A percentile compares a stretch with the other conserved stretches of the same genome.
phyloP scores from a whole-genome alignment of 306 rosid species.

The Hylodesmum podocarpum region DNA sequence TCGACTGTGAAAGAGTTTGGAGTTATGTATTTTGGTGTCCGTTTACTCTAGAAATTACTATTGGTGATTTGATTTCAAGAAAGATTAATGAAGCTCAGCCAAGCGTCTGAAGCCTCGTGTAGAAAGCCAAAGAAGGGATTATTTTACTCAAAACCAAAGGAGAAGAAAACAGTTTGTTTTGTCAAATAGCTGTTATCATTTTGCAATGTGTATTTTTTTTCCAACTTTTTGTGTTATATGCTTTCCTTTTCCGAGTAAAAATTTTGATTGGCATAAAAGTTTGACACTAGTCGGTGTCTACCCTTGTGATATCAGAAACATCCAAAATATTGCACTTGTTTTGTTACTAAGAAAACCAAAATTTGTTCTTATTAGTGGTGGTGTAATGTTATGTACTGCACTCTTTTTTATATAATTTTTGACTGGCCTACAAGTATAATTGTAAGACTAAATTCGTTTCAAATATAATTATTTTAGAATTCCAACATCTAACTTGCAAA shows the following conservation, averaged over 20 bases:
- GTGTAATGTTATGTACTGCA: neutral
- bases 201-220: conserved; percentile 12
- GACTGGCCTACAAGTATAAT: neutral
- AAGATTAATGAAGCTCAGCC: conserved; percentile 10
- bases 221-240: neutral
- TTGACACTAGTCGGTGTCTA: neutral
- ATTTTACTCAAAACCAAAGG: neutral
- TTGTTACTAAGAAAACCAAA: conserved; percentile 1
- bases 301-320: neutral
- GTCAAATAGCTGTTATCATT: conserved; percentile 4
- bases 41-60: neutral
- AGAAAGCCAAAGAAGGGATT: neutral
- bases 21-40: conserved; percentile 10
- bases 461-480: no score
- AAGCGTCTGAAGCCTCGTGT: conserved; percentile 17
- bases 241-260: neutral
- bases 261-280: neutral
- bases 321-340: neutral
- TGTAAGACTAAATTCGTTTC: neutral
- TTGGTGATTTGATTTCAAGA: conserved; percentile 12
- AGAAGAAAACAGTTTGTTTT: neutral
- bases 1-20: conserved; percentile 7
- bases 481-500: neutral
- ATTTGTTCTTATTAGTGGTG: neutral
- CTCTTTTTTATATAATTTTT: neutral